These are phyloP conservation scores for Candida sphagnicola DNA, from an alignment of 805 yeast genomes.

Conservation along the genomic window DNA sequence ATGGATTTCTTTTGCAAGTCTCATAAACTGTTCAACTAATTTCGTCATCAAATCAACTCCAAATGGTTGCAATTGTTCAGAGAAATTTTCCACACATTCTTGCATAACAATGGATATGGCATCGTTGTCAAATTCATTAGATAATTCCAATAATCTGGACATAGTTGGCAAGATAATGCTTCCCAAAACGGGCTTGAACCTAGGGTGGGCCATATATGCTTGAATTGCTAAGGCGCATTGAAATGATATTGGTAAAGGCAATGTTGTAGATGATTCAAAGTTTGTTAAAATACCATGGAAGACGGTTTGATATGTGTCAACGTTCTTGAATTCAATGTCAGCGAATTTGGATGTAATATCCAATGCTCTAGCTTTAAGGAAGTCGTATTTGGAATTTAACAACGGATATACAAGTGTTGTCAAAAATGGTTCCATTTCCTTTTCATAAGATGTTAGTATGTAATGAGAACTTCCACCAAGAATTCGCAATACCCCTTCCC, in stretches of 20 bases:
- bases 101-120: slow-evolving; percentile 88
- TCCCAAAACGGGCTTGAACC: slow-evolving; percentile 66
- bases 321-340: slow-evolving; percentile 46
- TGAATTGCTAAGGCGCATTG: slow-evolving; percentile 86
- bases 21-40: slow-evolving; percentile 65
- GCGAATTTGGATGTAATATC: slow-evolving; percentile 65
- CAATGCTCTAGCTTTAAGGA: slow-evolving; percentile 72
- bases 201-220: slow-evolving; percentile 61
- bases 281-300: slow-evolving; percentile 32
- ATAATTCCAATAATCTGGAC: slow-evolving; percentile 69
- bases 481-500: slow-evolving; percentile 77
- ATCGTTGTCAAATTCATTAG: slow-evolving; percentile 83
- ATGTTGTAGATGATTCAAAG: slow-evolving; percentile 18
- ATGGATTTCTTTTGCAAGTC: slow-evolving; percentile 37
- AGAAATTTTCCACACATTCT: slow-evolving; percentile 86
- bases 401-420: slow-evolving; percentile 66
- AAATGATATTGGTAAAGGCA: slow-evolving; percentile 68
- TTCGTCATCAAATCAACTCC: slow-evolving; percentile 53
- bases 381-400: slow-evolving; percentile 56
- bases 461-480: slow-evolving; percentile 69
- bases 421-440: slow-evolving; percentile 64
- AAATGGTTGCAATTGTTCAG: slow-evolving; percentile 85
- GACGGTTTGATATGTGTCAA: slow-evolving; percentile 18
- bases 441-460: slow-evolving; percentile 51
- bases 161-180: slow-evolving; percentile 73